Evolutionary conservation across 257 asterid genomes (phyloP), one percentile per base, ranked within the genome.

Genomic region (Knoxia roxburghii): DNA sequence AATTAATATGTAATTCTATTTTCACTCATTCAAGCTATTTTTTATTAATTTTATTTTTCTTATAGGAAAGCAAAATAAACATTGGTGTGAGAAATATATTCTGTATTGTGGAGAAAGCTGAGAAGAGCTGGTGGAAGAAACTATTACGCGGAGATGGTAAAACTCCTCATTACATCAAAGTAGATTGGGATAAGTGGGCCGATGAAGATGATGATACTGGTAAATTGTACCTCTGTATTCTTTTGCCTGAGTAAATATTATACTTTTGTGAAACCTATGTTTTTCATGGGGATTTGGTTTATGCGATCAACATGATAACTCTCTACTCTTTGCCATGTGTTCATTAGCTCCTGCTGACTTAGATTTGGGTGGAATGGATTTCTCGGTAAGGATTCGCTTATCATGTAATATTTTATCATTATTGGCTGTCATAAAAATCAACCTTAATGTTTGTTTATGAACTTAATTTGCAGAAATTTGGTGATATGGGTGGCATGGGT

Each of bases 101-200:
- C 77, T 92, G 96, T 68, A 76, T 93, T 35, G 68, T 93, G 88
- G 90, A 87, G 82, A 93, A 93, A 80, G 86, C 75, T 0, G 98
- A 93, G 80, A 75, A 78, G 69, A 89, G 86, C 75, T 93, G 98
- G 97, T 93, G 98, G 98, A 80, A 68, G 1, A 87, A 85, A 57
- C 72, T 93, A 56, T 81, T 93, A 82, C 84, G 86, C 56, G 97
- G 89, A 69, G 83, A 73, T 59, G 95, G 67, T 13, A 93, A 90
- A 87, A n/a, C 89, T 26, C 98, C 98, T 21, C 96, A 87, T 78
- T 85, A 87, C 39, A 83, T 93, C 65, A 93, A 89, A 83, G 95
- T 90, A 65, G 98, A 93, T 72, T 93, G 98, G 98, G 98, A 92
- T 75, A 92, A 86, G 70, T 92, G 98, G 98, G 98, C 79, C 24